Percentiles rank a stretch among this genome's conserved stretches.
phyloP scores from a whole-genome alignment of 148 eudicot genomes.

The Vaccinium darrowii region DNA sequence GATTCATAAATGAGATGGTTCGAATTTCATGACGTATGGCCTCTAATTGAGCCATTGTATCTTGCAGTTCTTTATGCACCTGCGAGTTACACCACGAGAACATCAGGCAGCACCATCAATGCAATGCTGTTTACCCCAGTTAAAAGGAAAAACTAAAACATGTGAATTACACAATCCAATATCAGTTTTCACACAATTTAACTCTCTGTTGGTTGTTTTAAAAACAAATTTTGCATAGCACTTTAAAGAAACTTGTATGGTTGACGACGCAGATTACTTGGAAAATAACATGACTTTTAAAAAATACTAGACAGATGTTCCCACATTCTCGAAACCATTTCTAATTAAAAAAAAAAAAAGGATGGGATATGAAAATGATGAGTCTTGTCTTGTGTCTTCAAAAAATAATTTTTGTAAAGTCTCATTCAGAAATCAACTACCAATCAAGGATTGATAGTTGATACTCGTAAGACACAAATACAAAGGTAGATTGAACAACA shows the following conservation, averaged over 20 bases:
- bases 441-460: neutral
- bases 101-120: neutral
- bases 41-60: conserved; percentile 83
- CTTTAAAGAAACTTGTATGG: neutral
- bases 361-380: too few relatives aligned
- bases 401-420: neutral
- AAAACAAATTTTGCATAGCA: neutral
- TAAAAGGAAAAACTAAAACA: neutral
- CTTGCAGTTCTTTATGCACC: conserved; percentile 97
- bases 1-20: conserved; percentile 73
- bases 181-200: neutral
- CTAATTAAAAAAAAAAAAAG: neutral
- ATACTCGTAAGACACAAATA: neutral
- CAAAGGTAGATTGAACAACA: neutral
- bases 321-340: neutral
- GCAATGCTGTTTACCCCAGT: neutral
- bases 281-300: neutral
- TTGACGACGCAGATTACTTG: neutral
- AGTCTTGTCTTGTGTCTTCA: too few relatives aligned
- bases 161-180: neutral
- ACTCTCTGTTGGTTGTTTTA: neutral
- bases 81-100: conserved; percentile 18
- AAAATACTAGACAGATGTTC: neutral
- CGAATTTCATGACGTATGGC: conserved; percentile 90
- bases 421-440: neutral